phyloP scores from a whole-genome alignment of 192 early-diverging fungal species.

The Allomyces macrogynus region DNA sequence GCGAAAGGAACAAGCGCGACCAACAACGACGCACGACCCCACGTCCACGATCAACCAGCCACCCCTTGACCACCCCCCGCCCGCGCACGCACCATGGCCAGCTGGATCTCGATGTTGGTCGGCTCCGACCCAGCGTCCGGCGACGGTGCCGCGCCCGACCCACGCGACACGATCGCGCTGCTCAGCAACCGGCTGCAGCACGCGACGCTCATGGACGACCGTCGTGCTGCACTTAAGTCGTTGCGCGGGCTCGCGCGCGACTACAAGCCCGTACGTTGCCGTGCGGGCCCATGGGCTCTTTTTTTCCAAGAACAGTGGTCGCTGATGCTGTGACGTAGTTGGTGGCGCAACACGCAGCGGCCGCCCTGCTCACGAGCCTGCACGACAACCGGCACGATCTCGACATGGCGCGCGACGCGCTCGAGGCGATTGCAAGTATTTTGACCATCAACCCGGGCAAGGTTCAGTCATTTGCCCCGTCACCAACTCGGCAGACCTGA shows the following conservation, averaged over 20 bases:
- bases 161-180: conserved; percentile 57
- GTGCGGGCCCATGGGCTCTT: too few relatives aligned
- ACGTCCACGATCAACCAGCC: too few relatives aligned
- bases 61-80: too few relatives aligned
- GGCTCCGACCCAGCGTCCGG: not conserved
- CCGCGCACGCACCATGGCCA: not conserved
- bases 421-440: conserved; percentile 40
- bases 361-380: conserved; percentile 50
- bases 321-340: conserved; percentile 30
- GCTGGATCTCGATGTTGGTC: not conserved
- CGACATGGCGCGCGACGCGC: conserved; percentile 60
- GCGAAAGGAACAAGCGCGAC: too few relatives aligned
- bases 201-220: conserved; percentile 78
- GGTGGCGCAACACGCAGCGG: conserved; percentile 60
- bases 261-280: conserved; percentile 34
- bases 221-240: conserved; percentile 61
- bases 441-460: not conserved
- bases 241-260: conserved; percentile 71
- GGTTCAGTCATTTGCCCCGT: not conserved
- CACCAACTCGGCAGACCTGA: conserved; percentile 2
- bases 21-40: too few relatives aligned
- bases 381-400: conserved; percentile 64
- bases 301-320: too few relatives aligned
- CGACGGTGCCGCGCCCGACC: not conserved
- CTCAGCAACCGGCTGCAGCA: conserved; percentile 64